Conservation (phyloP, 192 early-diverging fungal genomes). For the Umbelopsis isabellina region DNA sequence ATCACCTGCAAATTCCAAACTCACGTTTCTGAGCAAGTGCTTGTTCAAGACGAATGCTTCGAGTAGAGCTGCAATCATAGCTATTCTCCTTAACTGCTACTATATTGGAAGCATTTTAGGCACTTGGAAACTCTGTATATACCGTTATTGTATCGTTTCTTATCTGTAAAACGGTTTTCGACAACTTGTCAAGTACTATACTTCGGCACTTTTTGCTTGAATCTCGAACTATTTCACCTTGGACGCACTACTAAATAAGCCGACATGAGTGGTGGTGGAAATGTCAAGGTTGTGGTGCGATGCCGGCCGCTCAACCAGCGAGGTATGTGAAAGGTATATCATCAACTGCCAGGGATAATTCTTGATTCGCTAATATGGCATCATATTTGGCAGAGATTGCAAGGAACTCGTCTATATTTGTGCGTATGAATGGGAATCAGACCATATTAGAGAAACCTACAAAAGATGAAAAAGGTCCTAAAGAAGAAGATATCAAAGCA, state of each 20-base stretch:
- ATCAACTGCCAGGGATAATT: too few relatives aligned
- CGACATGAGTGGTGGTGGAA: slow-evolving; percentile 47
- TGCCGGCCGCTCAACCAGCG: slow-evolving; percentile 76
- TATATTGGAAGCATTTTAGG: background rate
- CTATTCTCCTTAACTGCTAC: background rate
- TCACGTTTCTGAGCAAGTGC: background rate
- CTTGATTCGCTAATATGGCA: background rate
- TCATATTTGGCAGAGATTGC: slow-evolving; percentile 46
- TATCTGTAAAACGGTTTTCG: background rate
- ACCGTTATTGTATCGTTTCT: background rate
- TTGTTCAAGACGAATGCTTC: background rate
- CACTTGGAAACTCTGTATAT: background rate
- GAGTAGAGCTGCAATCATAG: slow-evolving; percentile 1
- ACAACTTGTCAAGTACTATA: background rate
- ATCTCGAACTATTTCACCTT: background rate
- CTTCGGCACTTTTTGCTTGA: background rate
- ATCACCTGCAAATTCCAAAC: slow-evolving; percentile 16
- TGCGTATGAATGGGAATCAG: slow-evolving; percentile 71
- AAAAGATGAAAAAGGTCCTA: slow-evolving; percentile 29
- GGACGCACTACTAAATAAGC: background rate
- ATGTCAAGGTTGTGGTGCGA: slow-evolving; percentile 76
- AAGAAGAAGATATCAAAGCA: slow-evolving; percentile 50
- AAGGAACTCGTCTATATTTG: slow-evolving; percentile 61
- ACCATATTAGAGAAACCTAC: slow-evolving; percentile 55
- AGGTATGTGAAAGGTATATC: slow-evolving; percentile 40